Conservation (phyloP, 1,284 basidiomycete genomes). For the Lignosus rhinocerotis region DNA sequence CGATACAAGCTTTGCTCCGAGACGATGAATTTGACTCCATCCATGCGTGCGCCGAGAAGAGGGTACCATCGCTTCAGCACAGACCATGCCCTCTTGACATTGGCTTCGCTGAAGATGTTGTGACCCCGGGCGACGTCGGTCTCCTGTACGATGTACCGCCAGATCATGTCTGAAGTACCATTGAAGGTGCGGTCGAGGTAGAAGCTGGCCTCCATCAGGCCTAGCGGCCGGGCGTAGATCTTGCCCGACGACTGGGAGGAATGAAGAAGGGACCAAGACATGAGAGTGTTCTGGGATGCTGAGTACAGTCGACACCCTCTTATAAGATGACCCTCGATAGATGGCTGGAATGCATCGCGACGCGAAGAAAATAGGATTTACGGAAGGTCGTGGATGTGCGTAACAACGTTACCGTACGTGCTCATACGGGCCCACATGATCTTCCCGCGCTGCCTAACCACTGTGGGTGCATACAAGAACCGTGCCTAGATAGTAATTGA, state of each 20-base stretch:
- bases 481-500: no score
- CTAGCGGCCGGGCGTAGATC: constrained; percentile 37
- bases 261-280: constrained; percentile 13
- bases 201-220: constrained; percentile 43
- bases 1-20: constrained; percentile 33
- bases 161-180: constrained; percentile 47
- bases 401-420: no score
- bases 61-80: constrained; percentile 47
- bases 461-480: no score
- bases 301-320: no score
- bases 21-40: constrained; percentile 43
- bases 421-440: no score
- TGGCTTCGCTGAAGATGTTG: constrained; percentile 27
- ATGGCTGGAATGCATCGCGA: no score
- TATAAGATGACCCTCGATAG: no score
- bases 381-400: no score
- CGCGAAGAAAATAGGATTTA: no score
- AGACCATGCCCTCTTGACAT: constrained; percentile 43
- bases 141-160: constrained; percentile 37
- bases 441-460: no score
- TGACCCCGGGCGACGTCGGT: constrained; percentile 13
- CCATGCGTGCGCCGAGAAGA: constrained; percentile 43
- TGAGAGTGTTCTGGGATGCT: background rate
- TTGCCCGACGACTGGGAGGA: constrained; percentile 10
- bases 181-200: constrained; percentile 46